A percentile compares a stretch with the other conserved stretches of the same genome.
Conservation (phyloP, 163 green algal species). For the Picocystis sp. region DNA sequence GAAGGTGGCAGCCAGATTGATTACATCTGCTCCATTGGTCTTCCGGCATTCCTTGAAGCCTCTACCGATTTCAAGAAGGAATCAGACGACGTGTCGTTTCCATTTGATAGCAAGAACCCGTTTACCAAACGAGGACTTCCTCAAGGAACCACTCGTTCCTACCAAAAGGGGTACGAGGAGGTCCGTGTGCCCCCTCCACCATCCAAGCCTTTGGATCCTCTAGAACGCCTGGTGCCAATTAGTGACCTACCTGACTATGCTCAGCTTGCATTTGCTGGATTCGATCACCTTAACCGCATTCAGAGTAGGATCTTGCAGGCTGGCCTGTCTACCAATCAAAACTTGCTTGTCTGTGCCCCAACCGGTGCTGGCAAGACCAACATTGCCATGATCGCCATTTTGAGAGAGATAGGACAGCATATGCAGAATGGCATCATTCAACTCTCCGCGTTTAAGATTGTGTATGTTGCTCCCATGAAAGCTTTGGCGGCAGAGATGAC, state of each 20-base stretch:
- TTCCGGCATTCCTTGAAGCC: no score
- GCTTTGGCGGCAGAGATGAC: conserved; percentile 86
- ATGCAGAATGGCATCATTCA: conserved; percentile 43
- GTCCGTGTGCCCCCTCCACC: conserved; percentile 20
- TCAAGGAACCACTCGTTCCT: background rate
- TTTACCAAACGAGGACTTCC: no score
- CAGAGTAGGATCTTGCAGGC: conserved; percentile 73
- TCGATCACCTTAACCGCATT: conserved; percentile 85
- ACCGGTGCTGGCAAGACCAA: conserved; percentile 92
- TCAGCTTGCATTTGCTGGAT: conserved; percentile 46
- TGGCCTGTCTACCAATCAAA: conserved; percentile 74
- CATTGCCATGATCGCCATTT: conserved; percentile 90
- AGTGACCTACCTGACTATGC: conserved; percentile 62
- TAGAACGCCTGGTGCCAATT: conserved; percentile 28
- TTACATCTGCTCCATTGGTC: no score
- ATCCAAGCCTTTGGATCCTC: background rate
- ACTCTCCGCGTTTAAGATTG: conserved; percentile 76
- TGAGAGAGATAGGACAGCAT: conserved; percentile 67
- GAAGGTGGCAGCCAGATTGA: no score
- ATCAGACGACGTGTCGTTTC: no score
- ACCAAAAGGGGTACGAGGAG: conserved; percentile 81
- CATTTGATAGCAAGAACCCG: no score
- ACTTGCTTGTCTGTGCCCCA: conserved; percentile 60
- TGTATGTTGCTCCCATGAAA: conserved; percentile 99
- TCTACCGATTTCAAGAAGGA: no score